Evolutionary conservation across 73 alveolate genomes (phyloP).

Genomic region (Paramecium sexaurelia): DNA sequence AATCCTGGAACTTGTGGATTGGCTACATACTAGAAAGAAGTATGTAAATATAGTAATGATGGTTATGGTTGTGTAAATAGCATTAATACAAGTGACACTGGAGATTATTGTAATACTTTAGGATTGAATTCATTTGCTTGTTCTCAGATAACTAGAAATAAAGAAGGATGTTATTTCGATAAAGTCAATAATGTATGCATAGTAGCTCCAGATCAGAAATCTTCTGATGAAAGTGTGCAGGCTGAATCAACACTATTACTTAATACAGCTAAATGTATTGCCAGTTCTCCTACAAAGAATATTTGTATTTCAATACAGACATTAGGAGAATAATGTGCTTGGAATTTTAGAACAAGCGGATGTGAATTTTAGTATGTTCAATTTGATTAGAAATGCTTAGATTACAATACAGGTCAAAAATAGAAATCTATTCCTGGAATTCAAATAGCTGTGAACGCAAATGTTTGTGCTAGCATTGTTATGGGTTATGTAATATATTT

Average conservation of each 20-base stretch:
- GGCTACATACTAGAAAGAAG: neutral
- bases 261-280: neutral
- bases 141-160: neutral
- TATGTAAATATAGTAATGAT: neutral
- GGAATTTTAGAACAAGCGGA: neutral
- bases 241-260: neutral
- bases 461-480: slow-evolving; percentile 2
- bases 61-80: neutral
- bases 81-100: neutral
- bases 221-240: neutral
- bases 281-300: slow-evolving; percentile 29
- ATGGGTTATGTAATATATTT: neutral
- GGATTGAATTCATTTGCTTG: slow-evolving; percentile 21
- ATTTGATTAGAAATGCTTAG: neutral
- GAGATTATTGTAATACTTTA: neutral
- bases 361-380: neutral
- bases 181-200: neutral
- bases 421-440: neutral
- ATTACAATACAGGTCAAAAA: neutral
- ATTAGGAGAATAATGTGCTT: neutral
- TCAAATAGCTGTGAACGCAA: neutral
- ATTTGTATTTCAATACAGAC: neutral
- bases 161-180: neutral
- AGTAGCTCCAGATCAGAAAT: neutral
- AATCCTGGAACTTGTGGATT: neutral